Conservation (phyloP, 257 asterid genomes). For the Leptodermis oblonga region DNA sequence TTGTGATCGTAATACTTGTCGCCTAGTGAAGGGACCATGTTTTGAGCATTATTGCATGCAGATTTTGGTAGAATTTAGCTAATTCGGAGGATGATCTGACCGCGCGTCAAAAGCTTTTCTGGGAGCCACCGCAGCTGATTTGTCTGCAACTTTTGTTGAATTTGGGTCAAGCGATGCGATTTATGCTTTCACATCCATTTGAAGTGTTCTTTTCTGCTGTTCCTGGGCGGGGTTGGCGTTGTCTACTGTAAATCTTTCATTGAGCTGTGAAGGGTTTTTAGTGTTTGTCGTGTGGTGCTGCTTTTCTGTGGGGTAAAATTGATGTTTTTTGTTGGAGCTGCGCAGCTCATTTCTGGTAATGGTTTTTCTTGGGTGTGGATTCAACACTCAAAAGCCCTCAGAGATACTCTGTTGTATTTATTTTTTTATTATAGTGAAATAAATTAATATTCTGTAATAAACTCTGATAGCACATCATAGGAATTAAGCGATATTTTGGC, state of each 20-base stretch:
- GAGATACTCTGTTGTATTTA: too few relatives aligned
- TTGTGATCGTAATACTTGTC: constrained; percentile 64
- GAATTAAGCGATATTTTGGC: too few relatives aligned
- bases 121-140: constrained; percentile 1
- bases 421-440: too few relatives aligned
- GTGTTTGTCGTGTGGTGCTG: background rate
- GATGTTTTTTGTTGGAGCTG: background rate
- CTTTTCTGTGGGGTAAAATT: background rate
- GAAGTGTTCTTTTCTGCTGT: background rate
- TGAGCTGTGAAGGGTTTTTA: background rate
- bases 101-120: background rate
- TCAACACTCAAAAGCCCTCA: too few relatives aligned
- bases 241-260: background rate
- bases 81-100: background rate
- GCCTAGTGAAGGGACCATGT: constrained; percentile 31
- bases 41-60: background rate
- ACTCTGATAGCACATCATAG: too few relatives aligned
- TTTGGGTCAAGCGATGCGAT: background rate
- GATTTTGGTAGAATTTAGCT: background rate
- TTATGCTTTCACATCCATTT: background rate
- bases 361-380: background rate
- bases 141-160: background rate
- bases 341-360: background rate
- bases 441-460: too few relatives aligned
- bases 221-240: constrained; percentile 2